Base-by-base conservation (phyloP, 805 yeast genomes). In the Yamadazyma ubonensis region DNA sequence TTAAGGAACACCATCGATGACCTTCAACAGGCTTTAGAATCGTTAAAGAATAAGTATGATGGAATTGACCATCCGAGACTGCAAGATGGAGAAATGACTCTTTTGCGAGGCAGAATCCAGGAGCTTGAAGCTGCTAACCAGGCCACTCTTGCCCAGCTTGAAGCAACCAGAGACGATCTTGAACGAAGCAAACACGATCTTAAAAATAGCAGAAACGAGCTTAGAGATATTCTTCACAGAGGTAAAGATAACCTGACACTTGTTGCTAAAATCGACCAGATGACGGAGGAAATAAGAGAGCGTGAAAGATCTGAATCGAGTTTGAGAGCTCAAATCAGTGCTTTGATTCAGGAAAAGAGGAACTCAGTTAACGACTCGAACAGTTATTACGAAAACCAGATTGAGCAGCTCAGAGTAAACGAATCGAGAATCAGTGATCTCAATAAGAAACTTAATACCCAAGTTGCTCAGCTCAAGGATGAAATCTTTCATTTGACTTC, bases 401-500 rank as follows among this genome's bases (percentile, higher is more conserved):
- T 61, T 19, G 57, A 59, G 7, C 22, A 43, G 1, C 45, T 59
- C 25, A 52, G 48, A 14, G 32, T 20, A 4, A 56, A 44, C 18
- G 65, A 61, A 36, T 28, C 33, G 6, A 42, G 42, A 4, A 45
- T 58, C 19, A 23, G 17, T 5, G 48, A 38, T 4, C 46, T 54
- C 22, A 59, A 52, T 35, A 47, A 53, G 19, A 29, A 44, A 19
- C 52, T 65, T 39, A 53, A 54, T 39, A 45, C 50, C 4, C 63
- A 65, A 33, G 42, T 60, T 6, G 59, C 61, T 23, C 57, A 54
- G 37, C 46, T 63, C 8, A 60, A 57, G 41, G 54, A 49, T 25
- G 57, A 54, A 33, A 31, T 52, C 19, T 52, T 49, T 47, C 48
- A 48, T 3, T 42, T 34, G n/a, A 49, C 50, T 19, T 29, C 46